These are phyloP conservation scores for Ustilago tritici DNA, from an alignment of 1,284 basidiomycete genomes.

Conservation along the genomic window DNA sequence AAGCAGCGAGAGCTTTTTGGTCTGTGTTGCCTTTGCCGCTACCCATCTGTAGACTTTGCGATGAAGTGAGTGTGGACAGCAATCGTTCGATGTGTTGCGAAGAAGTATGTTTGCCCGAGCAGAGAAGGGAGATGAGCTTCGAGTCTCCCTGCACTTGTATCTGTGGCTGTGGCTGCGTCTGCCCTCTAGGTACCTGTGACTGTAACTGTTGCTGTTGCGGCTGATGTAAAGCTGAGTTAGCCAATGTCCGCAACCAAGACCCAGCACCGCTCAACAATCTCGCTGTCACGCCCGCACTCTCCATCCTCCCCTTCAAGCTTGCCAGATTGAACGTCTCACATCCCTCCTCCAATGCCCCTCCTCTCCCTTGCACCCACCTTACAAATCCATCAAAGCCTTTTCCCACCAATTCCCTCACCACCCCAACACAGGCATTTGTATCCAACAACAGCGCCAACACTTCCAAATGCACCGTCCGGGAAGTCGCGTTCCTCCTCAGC, in stretches of 20 bases:
- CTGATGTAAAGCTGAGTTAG: background rate
- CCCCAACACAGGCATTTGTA: conserved; percentile 29
- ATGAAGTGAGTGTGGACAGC: background rate
- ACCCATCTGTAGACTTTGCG: background rate
- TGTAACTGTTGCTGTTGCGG: background rate
- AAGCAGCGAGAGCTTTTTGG: conserved; percentile 31
- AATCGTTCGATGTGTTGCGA: background rate
- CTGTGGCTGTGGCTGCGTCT: background rate
- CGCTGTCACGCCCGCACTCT: conserved; percentile 16
- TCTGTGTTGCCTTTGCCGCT: conserved; percentile 8
- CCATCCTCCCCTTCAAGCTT: conserved; percentile 35
- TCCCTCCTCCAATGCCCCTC: conserved; percentile 10
- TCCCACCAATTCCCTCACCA: conserved; percentile 28
- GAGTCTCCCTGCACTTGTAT: background rate
- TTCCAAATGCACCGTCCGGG: conserved; percentile 36
- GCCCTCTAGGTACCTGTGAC: background rate
- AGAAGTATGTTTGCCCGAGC: background rate
- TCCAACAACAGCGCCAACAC: conserved; percentile 40
- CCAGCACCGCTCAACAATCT: conserved; percentile 14
- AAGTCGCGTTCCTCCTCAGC: conserved; percentile 24
- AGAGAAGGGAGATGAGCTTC: conserved; percentile 3
- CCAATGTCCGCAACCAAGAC: conserved; percentile 16
- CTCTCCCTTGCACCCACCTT: background rate
- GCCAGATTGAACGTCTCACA: conserved; percentile 36
- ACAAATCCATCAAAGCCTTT: conserved; percentile 25